These are phyloP conservation scores for Mortierella sp. DNA, from an alignment of 371 early-diverging fungal species.

Conservation along the genomic window DNA sequence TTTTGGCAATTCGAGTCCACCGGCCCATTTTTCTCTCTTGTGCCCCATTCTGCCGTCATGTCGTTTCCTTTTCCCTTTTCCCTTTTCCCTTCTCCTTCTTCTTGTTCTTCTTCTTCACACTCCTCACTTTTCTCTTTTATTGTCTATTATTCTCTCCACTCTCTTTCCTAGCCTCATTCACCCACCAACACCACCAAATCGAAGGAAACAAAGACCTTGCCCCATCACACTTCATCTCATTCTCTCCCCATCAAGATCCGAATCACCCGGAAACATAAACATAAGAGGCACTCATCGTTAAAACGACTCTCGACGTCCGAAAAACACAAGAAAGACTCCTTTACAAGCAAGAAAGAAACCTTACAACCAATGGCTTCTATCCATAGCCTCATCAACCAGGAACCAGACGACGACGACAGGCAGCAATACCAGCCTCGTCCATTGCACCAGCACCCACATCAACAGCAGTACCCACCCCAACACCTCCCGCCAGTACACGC, in stretches of 20 bases:
- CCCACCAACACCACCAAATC: not conserved
- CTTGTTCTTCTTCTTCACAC: not conserved
- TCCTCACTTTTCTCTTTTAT: not conserved
- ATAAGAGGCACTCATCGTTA: too few species aligned
- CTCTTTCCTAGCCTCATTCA: not conserved
- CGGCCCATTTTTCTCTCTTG: not conserved
- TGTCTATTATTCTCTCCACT: not conserved
- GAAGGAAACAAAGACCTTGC: not conserved
- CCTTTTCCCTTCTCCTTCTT: not conserved
- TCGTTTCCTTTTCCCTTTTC: not conserved
- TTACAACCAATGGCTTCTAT: conserved; percentile 47
- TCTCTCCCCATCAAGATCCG: not conserved
- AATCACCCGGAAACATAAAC: not conserved
- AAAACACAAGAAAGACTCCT: too few species aligned
- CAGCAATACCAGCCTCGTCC: conserved; percentile 3
- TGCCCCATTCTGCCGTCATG: not conserved
- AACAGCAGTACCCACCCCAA: conserved; percentile 17
- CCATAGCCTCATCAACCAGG: conserved; percentile 48
- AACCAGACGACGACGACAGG: conserved; percentile 30
- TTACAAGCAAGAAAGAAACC: not conserved
- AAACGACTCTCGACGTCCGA: too few species aligned
- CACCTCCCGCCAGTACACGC: conserved; percentile 1
- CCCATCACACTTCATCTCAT: not conserved
- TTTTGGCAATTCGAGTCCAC: conserved; percentile 5
- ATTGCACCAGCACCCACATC: conserved; percentile 26